Conservation (phyloP, 2,329 filamentous ascomycete species). For the Daldinia sp. region DNA sequence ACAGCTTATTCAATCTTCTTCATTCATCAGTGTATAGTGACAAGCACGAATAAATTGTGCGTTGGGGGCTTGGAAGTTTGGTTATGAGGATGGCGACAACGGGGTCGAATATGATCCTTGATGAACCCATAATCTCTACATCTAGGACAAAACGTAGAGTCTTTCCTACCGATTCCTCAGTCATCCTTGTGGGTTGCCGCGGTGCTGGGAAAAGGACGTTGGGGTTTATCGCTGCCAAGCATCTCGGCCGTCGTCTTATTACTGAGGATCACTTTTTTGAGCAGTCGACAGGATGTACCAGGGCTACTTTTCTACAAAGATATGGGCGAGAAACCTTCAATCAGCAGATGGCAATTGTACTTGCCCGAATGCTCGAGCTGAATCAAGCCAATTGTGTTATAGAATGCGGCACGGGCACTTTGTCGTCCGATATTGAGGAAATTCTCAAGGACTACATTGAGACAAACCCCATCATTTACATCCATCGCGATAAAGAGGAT, state of each 20-base stretch:
- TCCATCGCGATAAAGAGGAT: conserved; percentile 73
- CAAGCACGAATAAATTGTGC: not conserved
- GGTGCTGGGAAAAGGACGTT: conserved; percentile 79
- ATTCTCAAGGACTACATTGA: conserved; percentile 70
- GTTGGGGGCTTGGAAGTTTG: not conserved
- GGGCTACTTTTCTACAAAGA: conserved; percentile 69
- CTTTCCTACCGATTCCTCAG: conserved; percentile 72
- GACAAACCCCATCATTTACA: conserved; percentile 76
- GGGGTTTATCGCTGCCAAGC: conserved; percentile 77
- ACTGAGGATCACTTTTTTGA: conserved; percentile 77
- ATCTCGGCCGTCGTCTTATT: conserved; percentile 73
- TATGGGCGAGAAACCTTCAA: conserved; percentile 73
- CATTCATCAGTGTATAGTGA: not conserved
- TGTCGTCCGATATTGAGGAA: conserved; percentile 70
- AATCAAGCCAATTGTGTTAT: conserved; percentile 74
- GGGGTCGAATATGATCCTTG: conserved; percentile 35
- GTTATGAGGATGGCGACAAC: conserved; percentile 42
- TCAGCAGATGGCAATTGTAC: conserved; percentile 69
- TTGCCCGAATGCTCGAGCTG: conserved; percentile 69
- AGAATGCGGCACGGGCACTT: conserved; percentile 73
- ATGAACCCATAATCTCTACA: conserved; percentile 25
- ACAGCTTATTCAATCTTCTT: not conserved
- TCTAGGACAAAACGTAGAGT: conserved; percentile 53
- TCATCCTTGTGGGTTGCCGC: conserved; percentile 77
- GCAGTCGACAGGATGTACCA: conserved; percentile 70